phyloP scores from a whole-genome alignment of 805 yeast genomes.

The Pichia occidentalis region DNA sequence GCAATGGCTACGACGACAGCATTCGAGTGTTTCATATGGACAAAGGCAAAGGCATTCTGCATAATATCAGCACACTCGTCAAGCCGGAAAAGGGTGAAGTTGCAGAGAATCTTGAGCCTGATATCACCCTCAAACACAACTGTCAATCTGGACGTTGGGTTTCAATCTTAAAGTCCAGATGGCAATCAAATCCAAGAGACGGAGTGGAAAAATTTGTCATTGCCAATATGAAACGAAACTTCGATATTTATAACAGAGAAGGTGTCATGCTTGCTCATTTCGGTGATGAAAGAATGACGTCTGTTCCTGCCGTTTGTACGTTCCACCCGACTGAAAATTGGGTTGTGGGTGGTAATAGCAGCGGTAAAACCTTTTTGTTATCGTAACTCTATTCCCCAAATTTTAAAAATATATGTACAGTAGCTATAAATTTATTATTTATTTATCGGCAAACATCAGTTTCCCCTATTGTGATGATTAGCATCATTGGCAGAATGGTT shows the following conservation, averaged over 20 bases:
- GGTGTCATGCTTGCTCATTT: conserved; percentile 79
- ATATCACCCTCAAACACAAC: conserved; percentile 67
- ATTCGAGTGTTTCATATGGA: conserved; percentile 60
- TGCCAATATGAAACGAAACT: conserved; percentile 85
- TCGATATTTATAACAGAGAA: conserved; percentile 72
- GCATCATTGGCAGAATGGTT: too few relatives aligned
- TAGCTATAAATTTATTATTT: neutral
- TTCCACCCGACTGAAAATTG: conserved; percentile 86
- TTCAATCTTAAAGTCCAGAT: conserved; percentile 77
- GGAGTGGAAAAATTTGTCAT: conserved; percentile 77
- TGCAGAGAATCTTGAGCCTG: conserved; percentile 47
- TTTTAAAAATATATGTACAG: neutral
- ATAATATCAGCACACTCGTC: conserved; percentile 11
- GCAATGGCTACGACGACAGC: conserved; percentile 91
- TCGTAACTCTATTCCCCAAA: conserved; percentile 1
- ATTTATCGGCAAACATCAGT: neutral
- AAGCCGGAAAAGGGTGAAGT: conserved; percentile 22
- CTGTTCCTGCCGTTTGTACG: conserved; percentile 86
- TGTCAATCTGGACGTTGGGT: conserved; percentile 99
- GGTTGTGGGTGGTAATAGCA: conserved; percentile 91
- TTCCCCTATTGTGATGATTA: too few relatives aligned
- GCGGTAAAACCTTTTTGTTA: conserved; percentile 77
- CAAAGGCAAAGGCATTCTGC: conserved; percentile 27
- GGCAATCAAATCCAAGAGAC: conserved; percentile 73
- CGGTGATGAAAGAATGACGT: conserved; percentile 52